These are phyloP conservation scores for Alternaria atra DNA, from an alignment of 2,329 filamentous ascomycete species.

Conservation along the genomic window DNA sequence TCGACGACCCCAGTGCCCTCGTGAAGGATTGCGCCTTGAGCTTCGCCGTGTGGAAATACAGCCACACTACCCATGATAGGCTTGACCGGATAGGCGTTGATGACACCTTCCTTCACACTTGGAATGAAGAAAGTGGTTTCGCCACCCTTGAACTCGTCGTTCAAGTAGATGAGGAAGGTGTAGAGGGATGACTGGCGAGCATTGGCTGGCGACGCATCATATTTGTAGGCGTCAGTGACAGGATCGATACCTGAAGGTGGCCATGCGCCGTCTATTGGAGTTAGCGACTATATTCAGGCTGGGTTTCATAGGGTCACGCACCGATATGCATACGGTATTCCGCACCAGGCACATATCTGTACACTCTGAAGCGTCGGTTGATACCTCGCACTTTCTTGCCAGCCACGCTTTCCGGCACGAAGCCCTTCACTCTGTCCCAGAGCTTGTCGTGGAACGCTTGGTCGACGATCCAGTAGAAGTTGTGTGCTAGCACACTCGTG, in stretches of 20 bases:
- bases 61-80: constrained; percentile 74
- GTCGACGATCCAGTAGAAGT: constrained; percentile 78
- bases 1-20: constrained; percentile 75
- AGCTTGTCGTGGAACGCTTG: constrained; percentile 68
- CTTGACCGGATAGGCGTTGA: constrained; percentile 74
- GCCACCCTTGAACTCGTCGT: constrained; percentile 75
- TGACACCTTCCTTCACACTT: constrained; percentile 67
- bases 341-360: constrained; percentile 75
- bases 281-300: constrained; percentile 3
- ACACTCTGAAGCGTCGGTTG: constrained; percentile 75
- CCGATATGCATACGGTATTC: constrained; percentile 75
- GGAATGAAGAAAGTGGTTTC: constrained; percentile 78
- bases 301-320: constrained; percentile 26
- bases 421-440: constrained; percentile 68
- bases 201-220: constrained; percentile 68
- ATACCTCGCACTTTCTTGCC: constrained; percentile 69
- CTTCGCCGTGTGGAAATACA: constrained; percentile 75
- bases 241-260: constrained; percentile 72
- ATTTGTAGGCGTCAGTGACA: constrained; percentile 67
- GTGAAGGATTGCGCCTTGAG: constrained; percentile 70
- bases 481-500: constrained; percentile 72
- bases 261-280: constrained; percentile 69
- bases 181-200: constrained; percentile 73
- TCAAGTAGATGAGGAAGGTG: constrained; percentile 74
- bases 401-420: constrained; percentile 64